Evolutionary conservation across 2,329 filamentous ascomycete genomes (phyloP), one percentile per base, ranked within the genome.

Genomic region (Penicillium occitanis): DNA sequence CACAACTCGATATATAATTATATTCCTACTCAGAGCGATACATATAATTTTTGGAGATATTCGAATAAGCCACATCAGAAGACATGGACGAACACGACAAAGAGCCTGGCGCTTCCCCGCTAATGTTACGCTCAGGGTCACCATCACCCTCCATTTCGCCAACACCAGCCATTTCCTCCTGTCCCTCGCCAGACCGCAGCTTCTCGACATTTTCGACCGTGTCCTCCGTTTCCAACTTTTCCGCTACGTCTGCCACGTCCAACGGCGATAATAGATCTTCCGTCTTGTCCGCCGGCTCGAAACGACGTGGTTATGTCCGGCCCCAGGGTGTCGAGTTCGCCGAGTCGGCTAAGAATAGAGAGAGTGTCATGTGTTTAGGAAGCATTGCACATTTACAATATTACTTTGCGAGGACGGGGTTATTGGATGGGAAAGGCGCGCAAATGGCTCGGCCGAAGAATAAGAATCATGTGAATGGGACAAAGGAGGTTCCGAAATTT

Each of bases 301-400:
- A 88, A 67, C 85, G 91, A 72, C 86, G 93, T 68, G 93, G 93
- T 51, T 97, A 94, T 80, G 91, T 96, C 81, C 87, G 93, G 60
- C 93, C 93, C 0, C 90, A 93, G 76, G 91, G 89, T 63, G 96
- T 91, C 61, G 87, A 93, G 73, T 99, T 98, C 77, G 92, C 95
- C 30, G 90, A 91, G 67, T 97, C 93, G 65, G 95, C 95, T 57
- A 89, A 88, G 75, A 92, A 92, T 61, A 86, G 95, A 69, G 94
- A 99, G 77, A 97, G 93, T 75, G 95, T 99, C 70, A 90, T 98
- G 87, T 97, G 92, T 74, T 81, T 99, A 68, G 95, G 95, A 64
- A 97, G 93, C 78, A 99, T 99, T 73, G 92, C 93, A 65, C 95
- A 99, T 81, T 83, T 99, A 74, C 95, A 99, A 79, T 97, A 98